phyloP scores from a whole-genome alignment of 1,284 basidiomycete genomes.

The Ustilago shanxiensis region DNA sequence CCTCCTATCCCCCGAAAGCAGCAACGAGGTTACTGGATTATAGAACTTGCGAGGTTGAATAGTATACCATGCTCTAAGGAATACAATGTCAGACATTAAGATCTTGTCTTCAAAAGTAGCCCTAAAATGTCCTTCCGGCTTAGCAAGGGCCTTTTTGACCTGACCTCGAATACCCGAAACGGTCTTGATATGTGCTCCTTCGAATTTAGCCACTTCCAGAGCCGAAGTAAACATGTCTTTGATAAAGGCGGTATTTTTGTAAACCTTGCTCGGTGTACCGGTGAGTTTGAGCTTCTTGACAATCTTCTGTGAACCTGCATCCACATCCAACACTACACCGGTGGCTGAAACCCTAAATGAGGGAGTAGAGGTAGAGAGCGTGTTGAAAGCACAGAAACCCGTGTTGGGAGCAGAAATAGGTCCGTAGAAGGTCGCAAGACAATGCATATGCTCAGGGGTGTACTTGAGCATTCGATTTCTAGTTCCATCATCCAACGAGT shows the following conservation, averaged over 20 bases:
- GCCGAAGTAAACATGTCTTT: conserved; percentile 96
- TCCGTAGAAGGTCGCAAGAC: conserved; percentile 86
- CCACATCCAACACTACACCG: conserved; percentile 93
- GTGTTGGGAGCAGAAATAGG: conserved; percentile 76
- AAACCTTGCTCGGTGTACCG: conserved; percentile 94
- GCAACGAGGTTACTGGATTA: conserved; percentile 92
- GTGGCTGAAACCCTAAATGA: conserved; percentile 93
- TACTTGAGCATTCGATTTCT: conserved; percentile 99
- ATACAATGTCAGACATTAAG: conserved; percentile 93
- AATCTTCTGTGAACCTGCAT: conserved; percentile 80
- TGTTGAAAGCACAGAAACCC: conserved; percentile 95
- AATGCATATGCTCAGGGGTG: conserved; percentile 99
- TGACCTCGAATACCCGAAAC: conserved; percentile 96
- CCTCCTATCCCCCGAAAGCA: conserved; percentile 71
- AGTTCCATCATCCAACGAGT: conserved; percentile 86
- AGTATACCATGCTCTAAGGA: conserved; percentile 96
- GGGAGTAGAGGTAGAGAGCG: conserved; percentile 77
- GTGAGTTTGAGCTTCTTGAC: conserved; percentile 99
- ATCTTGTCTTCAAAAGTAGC: conserved; percentile 99
- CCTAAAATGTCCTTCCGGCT: conserved; percentile 93
- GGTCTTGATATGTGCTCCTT: conserved; percentile 93
- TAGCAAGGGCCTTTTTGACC: conserved; percentile 92
- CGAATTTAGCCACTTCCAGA: conserved; percentile 97
- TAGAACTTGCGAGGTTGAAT: conserved; percentile 95
- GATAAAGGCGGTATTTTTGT: conserved; percentile 98